Evolutionary conservation across 345 rosid species (phyloP).

Genomic region (Rubroshorea leprosula): DNA sequence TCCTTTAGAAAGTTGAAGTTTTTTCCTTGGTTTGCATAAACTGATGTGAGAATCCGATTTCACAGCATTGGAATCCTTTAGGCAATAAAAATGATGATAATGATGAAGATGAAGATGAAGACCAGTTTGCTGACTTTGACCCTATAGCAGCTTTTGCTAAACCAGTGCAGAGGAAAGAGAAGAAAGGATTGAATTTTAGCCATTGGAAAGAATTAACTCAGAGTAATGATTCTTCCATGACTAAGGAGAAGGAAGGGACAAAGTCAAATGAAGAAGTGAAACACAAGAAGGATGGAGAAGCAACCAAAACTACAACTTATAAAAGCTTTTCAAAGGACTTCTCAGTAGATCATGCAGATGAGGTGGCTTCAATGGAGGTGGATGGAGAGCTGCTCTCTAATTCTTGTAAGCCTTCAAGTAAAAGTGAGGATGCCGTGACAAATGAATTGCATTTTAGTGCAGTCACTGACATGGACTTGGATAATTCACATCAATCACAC

Average conservation of each 20-base stretch:
- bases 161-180: slow-evolving; percentile 71
- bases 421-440: slow-evolving; percentile 8
- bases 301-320: slow-evolving; percentile 7
- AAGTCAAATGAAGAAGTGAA: slow-evolving; percentile 18
- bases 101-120: slow-evolving; percentile 33
- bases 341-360: slow-evolving; percentile 13
- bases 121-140: slow-evolving; percentile 25
- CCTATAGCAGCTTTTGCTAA: slow-evolving; percentile 51
- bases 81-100: slow-evolving; percentile 15
- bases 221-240: slow-evolving; percentile 20
- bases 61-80: slow-evolving; percentile 59
- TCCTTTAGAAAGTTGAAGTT: slow-evolving; percentile 22
- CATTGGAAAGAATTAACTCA: slow-evolving; percentile 41
- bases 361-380: slow-evolving; percentile 26
- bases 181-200: slow-evolving; percentile 42
- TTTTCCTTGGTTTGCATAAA: slow-evolving; percentile 3
- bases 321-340: slow-evolving; percentile 6
- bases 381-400: slow-evolving; percentile 19
- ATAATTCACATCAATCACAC: slow-evolving; percentile 13
- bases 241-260: slow-evolving; percentile 13
- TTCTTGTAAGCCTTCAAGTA: slow-evolving; percentile 10
- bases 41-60: slow-evolving; percentile 17
- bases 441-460: slow-evolving; percentile 16
- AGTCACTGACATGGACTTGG: slow-evolving; percentile 21
- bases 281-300: slow-evolving; percentile 13